These are phyloP conservation scores for Noccaea bulbosa DNA, from an alignment of 345 rosid species.

Conservation along the genomic window DNA sequence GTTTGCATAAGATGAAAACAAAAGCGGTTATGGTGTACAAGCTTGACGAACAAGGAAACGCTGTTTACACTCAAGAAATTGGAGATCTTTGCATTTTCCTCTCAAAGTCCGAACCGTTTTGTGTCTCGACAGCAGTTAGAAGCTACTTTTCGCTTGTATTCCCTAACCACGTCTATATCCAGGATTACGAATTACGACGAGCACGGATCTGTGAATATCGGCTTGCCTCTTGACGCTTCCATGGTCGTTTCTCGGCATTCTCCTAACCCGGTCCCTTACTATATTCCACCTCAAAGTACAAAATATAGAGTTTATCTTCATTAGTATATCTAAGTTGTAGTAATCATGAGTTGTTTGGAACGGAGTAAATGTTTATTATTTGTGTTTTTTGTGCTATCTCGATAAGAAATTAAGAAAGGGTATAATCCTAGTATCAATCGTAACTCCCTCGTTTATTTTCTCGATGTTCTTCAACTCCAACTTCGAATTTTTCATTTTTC, in stretches of 20 bases:
- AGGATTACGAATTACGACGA: not conserved
- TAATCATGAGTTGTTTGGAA: no score
- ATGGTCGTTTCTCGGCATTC: not conserved
- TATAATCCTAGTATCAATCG: no score
- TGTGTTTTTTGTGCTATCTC: no score
- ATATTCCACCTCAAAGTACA: not conserved
- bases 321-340: no score
- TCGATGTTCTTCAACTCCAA: no score
- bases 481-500: no score
- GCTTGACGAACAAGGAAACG: not conserved
- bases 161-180: not conserved
- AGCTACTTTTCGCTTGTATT: not conserved
- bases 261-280: not conserved
- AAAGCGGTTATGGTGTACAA: not conserved
- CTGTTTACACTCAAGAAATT: not conserved
- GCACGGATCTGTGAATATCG: not conserved
- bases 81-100: not conserved
- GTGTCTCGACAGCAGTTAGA: not conserved
- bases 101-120: not conserved
- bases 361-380: no score
- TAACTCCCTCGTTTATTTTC: no score
- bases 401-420: no score
- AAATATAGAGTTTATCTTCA: no score
- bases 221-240: not conserved
- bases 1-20: not conserved